Conservation (phyloP, 2,329 filamentous ascomycete species). For the Periconia macrospinosa region DNA sequence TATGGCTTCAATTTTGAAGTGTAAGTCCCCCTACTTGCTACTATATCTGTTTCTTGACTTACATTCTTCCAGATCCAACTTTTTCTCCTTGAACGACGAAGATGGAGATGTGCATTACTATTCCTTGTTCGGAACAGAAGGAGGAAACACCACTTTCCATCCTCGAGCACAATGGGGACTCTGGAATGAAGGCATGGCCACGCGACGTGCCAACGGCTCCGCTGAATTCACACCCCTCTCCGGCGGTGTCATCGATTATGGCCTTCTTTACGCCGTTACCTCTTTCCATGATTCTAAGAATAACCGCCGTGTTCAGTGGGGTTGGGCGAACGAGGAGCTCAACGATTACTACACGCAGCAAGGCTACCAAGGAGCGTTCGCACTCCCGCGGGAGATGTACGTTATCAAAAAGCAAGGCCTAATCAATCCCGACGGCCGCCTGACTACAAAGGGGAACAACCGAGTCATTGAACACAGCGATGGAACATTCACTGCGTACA, state of each 20-base stretch:
- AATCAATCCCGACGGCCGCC: constrained; percentile 36
- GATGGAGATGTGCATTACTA: constrained; percentile 50
- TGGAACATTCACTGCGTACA: constrained; percentile 48
- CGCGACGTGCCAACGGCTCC: constrained; percentile 48
- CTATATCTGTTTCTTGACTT: background rate
- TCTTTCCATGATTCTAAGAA: constrained; percentile 54
- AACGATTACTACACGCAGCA: constrained; percentile 46
- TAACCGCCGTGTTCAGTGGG: constrained; percentile 52
- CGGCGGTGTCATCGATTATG: constrained; percentile 49
- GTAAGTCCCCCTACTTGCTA: constrained; percentile 12
- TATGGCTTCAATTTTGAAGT: constrained; percentile 54
- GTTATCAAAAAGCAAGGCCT: constrained; percentile 48
- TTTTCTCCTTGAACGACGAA: constrained; percentile 49
- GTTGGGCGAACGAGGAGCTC: constrained; percentile 51
- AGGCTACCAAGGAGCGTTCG: constrained; percentile 49
- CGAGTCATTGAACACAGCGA: constrained; percentile 37
- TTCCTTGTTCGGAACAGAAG: constrained; percentile 48
- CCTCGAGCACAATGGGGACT: constrained; percentile 47
- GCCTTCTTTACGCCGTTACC: constrained; percentile 49
- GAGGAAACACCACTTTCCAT: constrained; percentile 48
- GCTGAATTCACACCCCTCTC: constrained; percentile 49
- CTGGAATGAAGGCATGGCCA: constrained; percentile 50
- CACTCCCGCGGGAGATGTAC: constrained; percentile 51
- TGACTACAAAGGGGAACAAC: constrained; percentile 40
- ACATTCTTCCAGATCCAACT: constrained; percentile 39